Conservation (phyloP, 805 yeast genomes). For the Candida endomychidarum region DNA sequence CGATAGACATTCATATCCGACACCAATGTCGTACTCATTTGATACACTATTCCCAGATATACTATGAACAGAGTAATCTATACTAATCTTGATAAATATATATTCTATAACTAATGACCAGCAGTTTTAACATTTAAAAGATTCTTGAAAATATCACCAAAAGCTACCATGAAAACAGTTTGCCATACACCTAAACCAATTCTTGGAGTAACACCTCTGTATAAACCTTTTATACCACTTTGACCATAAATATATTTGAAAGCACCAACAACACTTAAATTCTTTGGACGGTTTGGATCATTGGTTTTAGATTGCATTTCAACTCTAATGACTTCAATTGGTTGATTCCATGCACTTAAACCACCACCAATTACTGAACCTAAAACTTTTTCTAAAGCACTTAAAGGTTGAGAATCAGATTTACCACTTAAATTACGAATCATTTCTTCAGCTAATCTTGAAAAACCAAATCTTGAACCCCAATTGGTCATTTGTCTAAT, state of each 20-base stretch:
- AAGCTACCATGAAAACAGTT: slow-evolving; percentile 96
- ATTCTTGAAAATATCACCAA: slow-evolving; percentile 75
- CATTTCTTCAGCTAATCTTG: slow-evolving; percentile 85
- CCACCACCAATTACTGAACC: slow-evolving; percentile 96
- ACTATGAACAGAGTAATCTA: no score
- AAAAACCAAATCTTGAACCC: slow-evolving; percentile 96
- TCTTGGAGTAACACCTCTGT: slow-evolving; percentile 96
- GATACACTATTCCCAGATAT: no score
- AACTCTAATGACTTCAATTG: slow-evolving; percentile 95
- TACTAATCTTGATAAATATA: slow-evolving; percentile 8
- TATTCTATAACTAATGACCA: slow-evolving; percentile 26
- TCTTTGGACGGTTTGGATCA: slow-evolving; percentile 95
- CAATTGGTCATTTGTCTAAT: slow-evolving; percentile 98
- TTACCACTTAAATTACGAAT: slow-evolving; percentile 68
- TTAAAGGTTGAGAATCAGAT: slow-evolving; percentile 55
- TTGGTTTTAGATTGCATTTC: slow-evolving; percentile 96
- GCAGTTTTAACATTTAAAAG: slow-evolving; percentile 42
- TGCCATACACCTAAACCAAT: slow-evolving; percentile 97
- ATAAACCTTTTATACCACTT: slow-evolving; percentile 87
- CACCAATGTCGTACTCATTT: no score
- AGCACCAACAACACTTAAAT: slow-evolving; percentile 74
- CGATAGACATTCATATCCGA: no score
- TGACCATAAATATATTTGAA: slow-evolving; percentile 77
- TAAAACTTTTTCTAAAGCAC: slow-evolving; percentile 75
- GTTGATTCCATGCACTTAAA: slow-evolving; percentile 97